Conservation (phyloP, 169 alveolate genomes). For the Plasmodium gaboni region DNA sequence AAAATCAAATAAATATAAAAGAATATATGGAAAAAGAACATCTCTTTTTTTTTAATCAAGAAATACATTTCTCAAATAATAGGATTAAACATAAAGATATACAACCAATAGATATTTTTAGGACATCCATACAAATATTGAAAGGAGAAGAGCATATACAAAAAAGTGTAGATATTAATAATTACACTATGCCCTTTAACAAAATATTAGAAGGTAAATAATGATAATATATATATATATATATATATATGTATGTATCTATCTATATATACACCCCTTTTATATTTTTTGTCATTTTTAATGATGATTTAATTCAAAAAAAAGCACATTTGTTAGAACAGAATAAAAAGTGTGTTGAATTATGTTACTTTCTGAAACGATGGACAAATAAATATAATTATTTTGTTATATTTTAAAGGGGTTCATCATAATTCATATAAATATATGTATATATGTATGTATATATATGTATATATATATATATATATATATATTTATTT, state of each 20-base stretch:
- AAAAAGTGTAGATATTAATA: too few relatives aligned
- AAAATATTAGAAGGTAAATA: slow-evolving; percentile 35
- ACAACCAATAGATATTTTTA: slow-evolving; percentile 23
- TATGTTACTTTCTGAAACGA: slow-evolving; percentile 9
- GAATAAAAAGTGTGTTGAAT: slow-evolving; percentile 37
- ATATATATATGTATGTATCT: too few relatives aligned
- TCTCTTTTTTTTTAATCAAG: slow-evolving; percentile 81
- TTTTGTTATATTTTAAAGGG: background rate
- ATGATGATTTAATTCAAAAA: slow-evolving; percentile 17
- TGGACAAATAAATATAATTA: background rate
- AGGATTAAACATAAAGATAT: slow-evolving; percentile 32
- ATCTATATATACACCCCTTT: too few relatives aligned
- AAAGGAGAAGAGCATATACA: background rate
- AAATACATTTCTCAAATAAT: slow-evolving; percentile 34
- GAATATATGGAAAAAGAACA: slow-evolving; percentile 77
- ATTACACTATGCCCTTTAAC: slow-evolving; percentile 14
- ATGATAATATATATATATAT: too few relatives aligned
- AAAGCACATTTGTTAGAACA: slow-evolving; percentile 65
- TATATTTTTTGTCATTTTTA: background rate
- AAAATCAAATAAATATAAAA: slow-evolving; percentile 81
- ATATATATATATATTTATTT: background rate
- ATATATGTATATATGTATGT: too few relatives aligned
- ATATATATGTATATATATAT: too few relatives aligned
- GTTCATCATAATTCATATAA: background rate
- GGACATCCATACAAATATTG: slow-evolving; percentile 4